A percentile compares a stretch with the other conserved stretches of the same genome.
phyloP scores from a whole-genome alignment of 768 basidiomycete genomes.

The button mushroom (Agaricus bisporus) region DNA sequence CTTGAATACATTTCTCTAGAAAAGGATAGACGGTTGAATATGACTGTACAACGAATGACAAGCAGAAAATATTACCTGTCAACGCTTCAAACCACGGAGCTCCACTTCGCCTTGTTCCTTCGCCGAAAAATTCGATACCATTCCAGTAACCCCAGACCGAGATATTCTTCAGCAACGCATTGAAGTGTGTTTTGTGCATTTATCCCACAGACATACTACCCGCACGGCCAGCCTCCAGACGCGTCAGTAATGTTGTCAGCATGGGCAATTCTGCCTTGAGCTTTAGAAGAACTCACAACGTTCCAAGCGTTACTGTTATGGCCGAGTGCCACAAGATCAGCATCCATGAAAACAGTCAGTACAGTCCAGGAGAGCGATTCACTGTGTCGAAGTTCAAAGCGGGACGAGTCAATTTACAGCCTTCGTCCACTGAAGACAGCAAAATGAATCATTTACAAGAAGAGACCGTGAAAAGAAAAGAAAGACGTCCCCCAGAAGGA shows the following conservation, averaged over 20 bases:
- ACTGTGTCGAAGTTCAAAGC: no score
- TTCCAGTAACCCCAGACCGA: conserved; percentile 79
- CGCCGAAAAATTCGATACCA: conserved; percentile 44
- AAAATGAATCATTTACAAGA: no score
- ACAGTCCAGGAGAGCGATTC: conserved; percentile 1
- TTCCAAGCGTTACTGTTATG: conserved; percentile 54
- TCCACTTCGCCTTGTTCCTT: conserved; percentile 43
- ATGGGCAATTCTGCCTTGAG: not conserved
- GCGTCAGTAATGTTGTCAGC: conserved; percentile 58
- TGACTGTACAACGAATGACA: not conserved
- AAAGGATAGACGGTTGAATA: conserved; percentile 3
- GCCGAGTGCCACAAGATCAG: conserved; percentile 52
- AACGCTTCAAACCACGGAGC: conserved; percentile 70
- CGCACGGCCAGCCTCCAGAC: conserved; percentile 59
- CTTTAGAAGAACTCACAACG: conserved; percentile 34
- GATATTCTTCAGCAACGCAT: conserved; percentile 63
- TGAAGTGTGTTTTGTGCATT: conserved; percentile 63
- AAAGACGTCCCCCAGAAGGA: no score
- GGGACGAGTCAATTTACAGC: no score
- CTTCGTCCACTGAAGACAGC: no score
- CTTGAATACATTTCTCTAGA: no score
- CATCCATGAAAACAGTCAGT: conserved; percentile 30
- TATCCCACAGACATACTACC: conserved; percentile 67
- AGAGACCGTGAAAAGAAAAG: no score
- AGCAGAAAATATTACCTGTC: conserved; percentile 36